phyloP scores from a whole-genome alignment of 208 protist species.

The Leishmania tropica region DNA sequence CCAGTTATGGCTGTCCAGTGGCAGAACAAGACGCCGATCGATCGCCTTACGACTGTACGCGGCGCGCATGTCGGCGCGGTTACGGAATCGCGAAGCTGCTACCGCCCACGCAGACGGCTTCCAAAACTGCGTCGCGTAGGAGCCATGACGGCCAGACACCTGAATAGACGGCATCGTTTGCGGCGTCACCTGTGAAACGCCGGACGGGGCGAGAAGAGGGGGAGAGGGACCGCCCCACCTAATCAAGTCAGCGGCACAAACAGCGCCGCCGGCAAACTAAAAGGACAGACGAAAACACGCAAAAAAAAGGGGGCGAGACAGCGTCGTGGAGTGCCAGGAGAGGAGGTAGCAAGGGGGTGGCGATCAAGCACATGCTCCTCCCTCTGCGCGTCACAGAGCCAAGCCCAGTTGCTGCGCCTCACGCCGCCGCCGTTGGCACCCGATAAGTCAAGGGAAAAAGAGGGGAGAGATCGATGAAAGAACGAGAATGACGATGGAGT shows the following conservation, averaged over 20 bases:
- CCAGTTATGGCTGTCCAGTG: conserved; percentile 83
- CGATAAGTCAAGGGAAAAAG: neutral
- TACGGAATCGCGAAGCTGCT: conserved; percentile 28
- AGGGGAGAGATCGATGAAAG: neutral
- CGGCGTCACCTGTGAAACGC: neutral
- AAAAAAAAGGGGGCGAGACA: neutral
- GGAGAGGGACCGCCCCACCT: neutral
- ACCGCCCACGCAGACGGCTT: conserved; percentile 11
- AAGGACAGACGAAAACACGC: neutral
- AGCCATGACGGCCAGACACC: conserved; percentile 76
- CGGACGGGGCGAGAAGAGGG: neutral
- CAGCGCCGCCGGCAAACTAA: neutral
- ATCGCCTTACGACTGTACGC: conserved; percentile 70
- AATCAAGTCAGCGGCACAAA: neutral
- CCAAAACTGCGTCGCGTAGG: conserved; percentile 85
- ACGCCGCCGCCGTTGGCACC: neutral
- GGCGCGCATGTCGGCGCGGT: conserved; percentile 42
- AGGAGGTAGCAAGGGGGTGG: neutral
- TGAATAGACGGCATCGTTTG: conserved; percentile 35
- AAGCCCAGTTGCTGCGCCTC: neutral
- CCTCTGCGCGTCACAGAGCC: neutral
- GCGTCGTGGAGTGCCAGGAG: no score
- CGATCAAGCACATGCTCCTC: neutral
- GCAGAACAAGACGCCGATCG: conserved; percentile 81
- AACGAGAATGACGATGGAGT: neutral